Conservation (phyloP, 495 filamentous ascomycete species). For the Beverwykella pulmonaria region DNA sequence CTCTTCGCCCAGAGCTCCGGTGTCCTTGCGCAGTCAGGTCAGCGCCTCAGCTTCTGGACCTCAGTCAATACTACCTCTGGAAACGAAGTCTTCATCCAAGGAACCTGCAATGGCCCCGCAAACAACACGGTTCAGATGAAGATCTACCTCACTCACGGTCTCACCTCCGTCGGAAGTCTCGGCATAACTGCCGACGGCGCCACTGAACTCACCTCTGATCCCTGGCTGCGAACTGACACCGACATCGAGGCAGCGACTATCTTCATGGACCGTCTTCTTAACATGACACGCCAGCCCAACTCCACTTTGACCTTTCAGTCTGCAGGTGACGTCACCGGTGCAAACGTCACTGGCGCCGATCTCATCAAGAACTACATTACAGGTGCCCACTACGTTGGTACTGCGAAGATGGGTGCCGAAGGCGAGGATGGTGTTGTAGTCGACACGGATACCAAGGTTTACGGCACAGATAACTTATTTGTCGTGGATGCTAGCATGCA, state of each 20-base stretch:
- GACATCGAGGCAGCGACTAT: conserved; percentile 25
- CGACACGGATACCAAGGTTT: conserved; percentile 31
- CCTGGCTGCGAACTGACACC: conserved; percentile 37
- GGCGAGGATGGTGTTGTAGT: conserved; percentile 17
- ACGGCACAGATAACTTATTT: conserved; percentile 27
- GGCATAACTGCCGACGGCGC: conserved; percentile 41
- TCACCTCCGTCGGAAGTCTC: conserved; percentile 44
- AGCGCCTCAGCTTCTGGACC: conserved; percentile 30
- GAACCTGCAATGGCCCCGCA: conserved; percentile 29
- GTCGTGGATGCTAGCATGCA: conserved; percentile 47
- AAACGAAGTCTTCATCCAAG: conserved; percentile 14
- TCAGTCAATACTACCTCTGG: conserved; percentile 19
- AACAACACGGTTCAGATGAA: conserved; percentile 32
- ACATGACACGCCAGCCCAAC: conserved; percentile 18
- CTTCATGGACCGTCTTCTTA: conserved; percentile 31
- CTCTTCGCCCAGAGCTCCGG: conserved; percentile 21
- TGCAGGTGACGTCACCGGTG: conserved; percentile 22
- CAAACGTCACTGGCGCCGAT: conserved; percentile 4
- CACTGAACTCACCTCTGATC: conserved; percentile 39
- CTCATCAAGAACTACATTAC: background rate
- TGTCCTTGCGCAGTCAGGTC: conserved; percentile 20
- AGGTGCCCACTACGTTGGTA: conserved; percentile 17
- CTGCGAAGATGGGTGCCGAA: conserved; percentile 26
- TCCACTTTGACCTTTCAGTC: conserved; percentile 26
- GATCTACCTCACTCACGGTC: conserved; percentile 52